Base-by-base conservation (phyloP, 2,329 filamentous ascomycete species). In the Venturia carpophila region DNA sequence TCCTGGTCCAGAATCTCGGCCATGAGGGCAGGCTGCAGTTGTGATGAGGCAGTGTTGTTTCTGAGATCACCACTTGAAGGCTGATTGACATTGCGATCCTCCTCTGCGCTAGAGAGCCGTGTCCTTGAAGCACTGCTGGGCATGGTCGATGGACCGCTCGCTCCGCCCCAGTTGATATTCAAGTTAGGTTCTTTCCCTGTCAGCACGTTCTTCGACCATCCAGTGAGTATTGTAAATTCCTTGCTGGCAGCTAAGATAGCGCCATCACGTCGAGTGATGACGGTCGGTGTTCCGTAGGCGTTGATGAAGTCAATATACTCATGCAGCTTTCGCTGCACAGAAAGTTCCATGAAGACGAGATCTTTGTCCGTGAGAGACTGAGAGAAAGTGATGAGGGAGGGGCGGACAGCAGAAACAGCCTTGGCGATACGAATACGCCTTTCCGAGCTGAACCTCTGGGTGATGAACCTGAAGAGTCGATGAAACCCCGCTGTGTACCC, bases 301-400 rank as follows among this genome's bases (percentile, higher is more conserved):
- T 90, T 87, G 69, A 95, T 89, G 69, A 94, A 94, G 69, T 96
- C 91, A 73, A 97, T 91, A 71, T 96, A 95, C 73, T 96, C 92
- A 72, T 92, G 91, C 13, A 97, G 81, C 0, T 91, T 95, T 45
- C 94, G 86, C 76, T 99, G 94, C 73, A 97, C 91, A 71, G 90
- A 95, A 77, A 96, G 96, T 75, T 99, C 94, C 89, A 96, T 96
- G 75, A 97, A 97, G 27, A 99, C 87, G 37, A 97, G 80, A 75
- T 99, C 94, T 71, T 94, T 88, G 21, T 87, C 82, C 68, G 91
- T 92, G 67, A 97, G 80, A n/a, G 91, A 92, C 71, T 90, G 90
- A 24, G 91, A 96, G 68, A 91, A 95, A 13, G 92, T 88, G 68
- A 97, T 93, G 73, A 99, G 94, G 0, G 92, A 94, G 1, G 94